Conservation (phyloP, 768 basidiomycete genomes). For the Suillus bovinus region DNA sequence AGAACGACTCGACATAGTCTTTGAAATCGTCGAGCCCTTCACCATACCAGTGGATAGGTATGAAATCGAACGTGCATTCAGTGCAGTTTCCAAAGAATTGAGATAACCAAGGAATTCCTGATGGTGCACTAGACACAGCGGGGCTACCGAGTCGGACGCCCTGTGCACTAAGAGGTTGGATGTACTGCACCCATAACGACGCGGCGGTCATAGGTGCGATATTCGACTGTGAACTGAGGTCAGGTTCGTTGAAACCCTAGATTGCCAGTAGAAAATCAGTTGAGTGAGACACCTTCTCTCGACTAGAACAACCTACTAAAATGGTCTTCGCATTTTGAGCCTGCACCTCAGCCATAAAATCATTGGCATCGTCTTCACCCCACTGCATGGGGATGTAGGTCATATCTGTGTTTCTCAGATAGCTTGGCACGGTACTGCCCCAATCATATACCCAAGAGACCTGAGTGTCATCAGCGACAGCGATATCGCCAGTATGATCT, state of each 20-base stretch:
- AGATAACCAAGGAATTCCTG: conserved; percentile 35
- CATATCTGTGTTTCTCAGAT: conserved; percentile 40
- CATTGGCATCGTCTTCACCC: conserved; percentile 43
- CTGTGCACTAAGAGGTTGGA: conserved; percentile 33
- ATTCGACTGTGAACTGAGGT: conserved; percentile 42
- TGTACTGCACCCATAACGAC: conserved; percentile 37
- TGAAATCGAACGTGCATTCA: conserved; percentile 49
- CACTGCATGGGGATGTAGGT: conserved; percentile 57
- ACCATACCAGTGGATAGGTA: conserved; percentile 49
- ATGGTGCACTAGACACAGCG: conserved; percentile 34
- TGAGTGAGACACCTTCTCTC: neutral
- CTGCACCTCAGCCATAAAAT: conserved; percentile 39
- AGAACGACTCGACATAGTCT: conserved; percentile 35
- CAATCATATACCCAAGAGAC: conserved; percentile 19
- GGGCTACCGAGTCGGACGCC: conserved; percentile 38
- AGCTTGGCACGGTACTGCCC: conserved; percentile 41
- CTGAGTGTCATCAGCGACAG: conserved; percentile 10
- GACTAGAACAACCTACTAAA: conserved; percentile 6
- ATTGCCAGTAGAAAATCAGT: neutral
- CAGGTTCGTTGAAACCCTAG: conserved; percentile 41
- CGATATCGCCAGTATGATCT: conserved; percentile 7
- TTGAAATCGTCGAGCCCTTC: conserved; percentile 35
- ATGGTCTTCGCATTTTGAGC: conserved; percentile 17
- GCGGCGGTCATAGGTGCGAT: conserved; percentile 45
- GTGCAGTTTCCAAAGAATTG: conserved; percentile 36